Evolutionary conservation across 1,284 basidiomycete species (phyloP), one percentile per base, ranked within the genome.

Genomic region (Apiotrichum montevideense): DNA sequence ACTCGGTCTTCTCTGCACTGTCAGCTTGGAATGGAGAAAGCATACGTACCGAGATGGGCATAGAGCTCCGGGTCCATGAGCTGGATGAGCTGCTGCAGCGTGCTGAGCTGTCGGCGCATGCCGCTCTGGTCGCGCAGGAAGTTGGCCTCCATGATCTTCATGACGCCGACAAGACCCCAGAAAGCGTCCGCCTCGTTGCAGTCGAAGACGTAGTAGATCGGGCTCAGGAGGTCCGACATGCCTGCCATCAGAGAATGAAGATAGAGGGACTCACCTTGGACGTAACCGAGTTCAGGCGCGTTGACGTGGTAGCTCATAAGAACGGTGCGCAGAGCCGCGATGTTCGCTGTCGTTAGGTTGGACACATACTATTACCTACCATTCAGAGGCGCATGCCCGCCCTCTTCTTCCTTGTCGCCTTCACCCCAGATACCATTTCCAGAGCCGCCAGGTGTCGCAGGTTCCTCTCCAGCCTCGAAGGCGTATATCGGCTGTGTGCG

Each of bases 111-210:
- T 57, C 86, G 86, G 79, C 92, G 94, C 95, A 98, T 98, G 3
- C 96, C 95, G 59, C 87, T 90, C 74, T 98, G 95, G 70, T 98
- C 94, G n/a, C 90, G 84, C 43, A 90, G 80, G 75, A 98, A 98
- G 73, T 98, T 97, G 69, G 86, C 83, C 77, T 92, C 90, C 90
- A 96, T 95, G 49, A 90, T 85, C 67, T 90, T 82, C 96, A 99
- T 98, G 55, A 96, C 83, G 60, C 87, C 85, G 21, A 90, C 91
- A 70, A 98, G 93, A 69, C 90, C 92, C 92, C 93, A 97, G 75
- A 96, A 98, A 0, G 90, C 90, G 71, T 87, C 77, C 46, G 87
- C 88, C 68, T 96, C 90, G 65, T 97, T 88, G 11, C 85, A 89
- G 51, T 84, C 86, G 80, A 90, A 88, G 6, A 95, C 88, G 35